A percentile compares a stretch with the other conserved stretches of the same genome.
These are phyloP conservation scores for Leptographium radiaticola DNA, from an alignment of 2,329 filamentous ascomycete genomes.

Conservation along the genomic window DNA sequence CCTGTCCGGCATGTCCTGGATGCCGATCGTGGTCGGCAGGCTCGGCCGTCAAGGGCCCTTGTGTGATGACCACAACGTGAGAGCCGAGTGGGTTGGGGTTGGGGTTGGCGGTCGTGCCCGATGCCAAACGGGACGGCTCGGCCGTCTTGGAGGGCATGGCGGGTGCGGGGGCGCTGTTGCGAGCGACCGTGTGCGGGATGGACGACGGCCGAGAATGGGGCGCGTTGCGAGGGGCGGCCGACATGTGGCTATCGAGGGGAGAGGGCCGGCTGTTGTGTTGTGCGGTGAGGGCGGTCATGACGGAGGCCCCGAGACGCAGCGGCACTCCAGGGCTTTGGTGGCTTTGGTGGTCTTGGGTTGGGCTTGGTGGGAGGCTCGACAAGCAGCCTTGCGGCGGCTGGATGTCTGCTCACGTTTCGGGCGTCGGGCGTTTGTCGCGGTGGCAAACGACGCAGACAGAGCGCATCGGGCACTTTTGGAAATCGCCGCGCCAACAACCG, in stretches of 20 bases:
- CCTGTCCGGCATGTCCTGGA: background rate
- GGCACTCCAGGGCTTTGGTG: background rate
- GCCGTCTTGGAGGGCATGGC: conserved; percentile 6
- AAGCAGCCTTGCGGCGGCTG: no score
- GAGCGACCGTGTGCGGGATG: background rate
- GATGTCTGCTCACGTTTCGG: no score
- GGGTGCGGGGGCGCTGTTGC: background rate
- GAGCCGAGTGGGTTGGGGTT: conserved; percentile 3
- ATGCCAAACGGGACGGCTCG: background rate
- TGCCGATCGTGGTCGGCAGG: background rate
- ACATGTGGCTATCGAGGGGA: background rate
- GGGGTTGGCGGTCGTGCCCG: background rate
- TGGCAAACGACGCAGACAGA: no score
- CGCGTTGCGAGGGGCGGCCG: background rate
- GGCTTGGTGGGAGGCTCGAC: background rate
- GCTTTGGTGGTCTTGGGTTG: background rate
- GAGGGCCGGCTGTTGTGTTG: background rate
- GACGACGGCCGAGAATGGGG: background rate
- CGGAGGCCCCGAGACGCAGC: background rate
- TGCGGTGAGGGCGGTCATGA: background rate
- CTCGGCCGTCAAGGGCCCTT: background rate
- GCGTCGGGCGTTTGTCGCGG: no score
- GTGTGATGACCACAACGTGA: conserved; percentile 1
- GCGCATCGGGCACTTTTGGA: no score
- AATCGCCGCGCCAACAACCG: no score